phyloP scores from a whole-genome alignment of 208 protist genomes.

The Naegleria gruberi region DNA sequence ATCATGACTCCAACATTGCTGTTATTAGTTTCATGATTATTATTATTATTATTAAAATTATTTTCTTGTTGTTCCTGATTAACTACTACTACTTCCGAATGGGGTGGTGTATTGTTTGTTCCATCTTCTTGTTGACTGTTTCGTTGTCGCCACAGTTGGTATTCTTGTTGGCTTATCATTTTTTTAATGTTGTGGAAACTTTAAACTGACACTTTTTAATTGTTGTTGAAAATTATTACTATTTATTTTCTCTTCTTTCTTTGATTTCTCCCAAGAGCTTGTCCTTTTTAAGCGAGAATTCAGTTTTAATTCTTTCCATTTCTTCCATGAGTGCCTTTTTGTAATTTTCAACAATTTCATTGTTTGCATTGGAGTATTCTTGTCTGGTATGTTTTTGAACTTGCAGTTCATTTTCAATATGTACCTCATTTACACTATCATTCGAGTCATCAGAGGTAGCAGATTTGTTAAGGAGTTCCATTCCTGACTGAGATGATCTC shows the following conservation, averaged over 20 bases:
- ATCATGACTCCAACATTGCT: too few relatives aligned
- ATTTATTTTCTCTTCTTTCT: not conserved
- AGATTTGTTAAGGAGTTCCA: not conserved
- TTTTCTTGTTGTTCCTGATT: too few relatives aligned
- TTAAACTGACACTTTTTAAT: too few relatives aligned
- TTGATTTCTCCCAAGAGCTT: not conserved
- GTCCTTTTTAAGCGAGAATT: not conserved
- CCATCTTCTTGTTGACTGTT: too few relatives aligned
- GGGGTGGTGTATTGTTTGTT: too few relatives aligned
- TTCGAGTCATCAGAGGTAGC: not conserved
- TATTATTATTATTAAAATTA: too few relatives aligned
- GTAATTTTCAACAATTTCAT: not conserved
- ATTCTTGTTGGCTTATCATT: too few relatives aligned
- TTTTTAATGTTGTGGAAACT: too few relatives aligned
- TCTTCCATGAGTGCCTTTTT: not conserved
- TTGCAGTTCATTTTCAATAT: not conserved
- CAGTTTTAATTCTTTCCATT: not conserved
- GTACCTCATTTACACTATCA: not conserved
- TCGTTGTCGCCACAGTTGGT: too few relatives aligned
- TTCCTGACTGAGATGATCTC: not conserved
- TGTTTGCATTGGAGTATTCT: not conserved
- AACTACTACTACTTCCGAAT: too few relatives aligned
- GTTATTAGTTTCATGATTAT: too few relatives aligned
- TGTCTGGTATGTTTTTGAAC: not conserved
- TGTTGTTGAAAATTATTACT: too few relatives aligned